Base-by-base conservation (phyloP, 495 filamentous ascomycete species). In the Aspergillus bridgeri region DNA sequence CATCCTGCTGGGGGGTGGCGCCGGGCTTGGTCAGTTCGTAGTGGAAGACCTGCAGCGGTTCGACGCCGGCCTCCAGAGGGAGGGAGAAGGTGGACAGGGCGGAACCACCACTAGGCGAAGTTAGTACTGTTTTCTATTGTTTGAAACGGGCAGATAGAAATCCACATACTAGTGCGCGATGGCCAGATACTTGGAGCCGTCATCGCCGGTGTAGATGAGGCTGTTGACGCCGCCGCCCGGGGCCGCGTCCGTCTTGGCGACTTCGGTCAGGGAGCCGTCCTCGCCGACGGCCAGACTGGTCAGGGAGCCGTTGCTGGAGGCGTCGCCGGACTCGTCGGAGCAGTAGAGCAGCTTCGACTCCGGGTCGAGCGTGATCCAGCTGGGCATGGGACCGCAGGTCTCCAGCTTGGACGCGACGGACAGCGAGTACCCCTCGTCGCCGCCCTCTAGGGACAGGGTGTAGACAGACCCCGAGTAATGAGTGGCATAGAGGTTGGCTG, bases 391-490 rank as follows among this genome's bases (percentile, higher is more conserved):
- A 15, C 75, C 80, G 69, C 84, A 87, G 42, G 73, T 68, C 38
- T 73, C 56, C 17, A 69, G 58, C 17, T 65, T 59, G 24, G 69
- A 74, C 43, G 76, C 68, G 25, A 76, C 71, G 20, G 71, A 67
- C 38, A 79, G 70, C 44, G 78, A 54, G 38, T 64, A 52, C 27
- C 59, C 60, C 33, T 66, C 57, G 49, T 63, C 50, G 27, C 65
- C 51, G 43, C 57, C 53, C 46, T 63, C 68, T 45, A 86, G 75
- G 47, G 74, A 66, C 20, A 87, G 74, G 15, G 79, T 78, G 57
- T 83, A 82, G 61, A 87, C 68, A 29, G 71, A 76, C 47, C 84
- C 84, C 53, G 72, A 73, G 75, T 88, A 88, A 22, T 85, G 85
- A 13, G 82, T 77, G 57, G 80, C 82, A 70, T 81, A 86, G 65